Conservation (phyloP, 202 grass and related monocot species). For the Carex sylvatica region DNA sequence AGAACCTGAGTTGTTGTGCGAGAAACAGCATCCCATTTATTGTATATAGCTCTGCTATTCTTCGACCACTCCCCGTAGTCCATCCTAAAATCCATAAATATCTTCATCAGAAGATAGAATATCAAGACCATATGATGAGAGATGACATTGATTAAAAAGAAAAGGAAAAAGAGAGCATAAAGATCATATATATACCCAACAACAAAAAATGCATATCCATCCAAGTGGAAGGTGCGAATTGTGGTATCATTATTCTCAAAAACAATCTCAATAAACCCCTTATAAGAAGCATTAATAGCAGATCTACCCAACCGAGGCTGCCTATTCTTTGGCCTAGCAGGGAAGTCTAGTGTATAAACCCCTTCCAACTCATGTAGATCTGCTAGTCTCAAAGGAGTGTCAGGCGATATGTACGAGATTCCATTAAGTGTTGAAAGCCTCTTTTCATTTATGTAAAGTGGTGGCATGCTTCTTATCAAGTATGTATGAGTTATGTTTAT, state of each 20-base stretch:
- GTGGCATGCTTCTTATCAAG: conserved; percentile 52
- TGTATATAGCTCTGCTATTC: conserved; percentile 53
- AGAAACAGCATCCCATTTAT: conserved; percentile 81
- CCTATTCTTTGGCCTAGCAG: conserved; percentile 43
- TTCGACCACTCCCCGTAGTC: conserved; percentile 82
- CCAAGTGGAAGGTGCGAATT: conserved; percentile 81
- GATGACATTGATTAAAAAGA: not conserved
- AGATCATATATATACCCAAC: conserved; percentile 66
- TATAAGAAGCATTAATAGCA: conserved; percentile 69
- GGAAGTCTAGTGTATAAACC: conserved; percentile 80
- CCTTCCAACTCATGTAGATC: conserved; percentile 58
- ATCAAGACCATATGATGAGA: not conserved
- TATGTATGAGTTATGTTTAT: conserved; percentile 85
- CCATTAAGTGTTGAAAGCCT: conserved; percentile 63
- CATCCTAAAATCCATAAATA: conserved; percentile 57
- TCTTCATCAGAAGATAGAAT: not conserved
- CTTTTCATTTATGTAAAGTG: conserved; percentile 51
- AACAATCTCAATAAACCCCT: conserved; percentile 88
- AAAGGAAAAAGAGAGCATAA: not conserved
- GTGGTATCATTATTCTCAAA: conserved; percentile 91
- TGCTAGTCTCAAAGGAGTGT: conserved; percentile 82
- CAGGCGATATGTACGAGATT: conserved; percentile 64
- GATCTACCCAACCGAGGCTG: conserved; percentile 46
- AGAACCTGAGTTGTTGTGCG: conserved; percentile 83
- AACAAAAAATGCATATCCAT: conserved; percentile 95